Conservation (phyloP, 176 grass and related monocot species). For the Cenchrus purpureus region DNA sequence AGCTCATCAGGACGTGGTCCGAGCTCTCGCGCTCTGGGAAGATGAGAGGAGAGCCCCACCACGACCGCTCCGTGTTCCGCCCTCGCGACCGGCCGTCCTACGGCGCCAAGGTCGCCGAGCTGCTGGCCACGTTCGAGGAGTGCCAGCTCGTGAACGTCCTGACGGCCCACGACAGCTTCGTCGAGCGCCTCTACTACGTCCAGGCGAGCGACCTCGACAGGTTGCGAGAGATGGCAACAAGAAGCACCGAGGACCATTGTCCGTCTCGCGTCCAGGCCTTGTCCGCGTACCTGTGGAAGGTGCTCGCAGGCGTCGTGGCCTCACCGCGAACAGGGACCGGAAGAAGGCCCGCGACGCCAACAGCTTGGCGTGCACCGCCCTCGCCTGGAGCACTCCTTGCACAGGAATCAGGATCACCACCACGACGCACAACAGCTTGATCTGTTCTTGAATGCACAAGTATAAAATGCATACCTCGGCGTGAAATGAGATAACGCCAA, state of each 20-base stretch:
- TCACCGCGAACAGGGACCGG: not conserved
- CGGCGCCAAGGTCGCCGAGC: not conserved
- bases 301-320: constrained; percentile 30
- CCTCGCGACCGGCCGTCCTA: not conserved
- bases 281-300: constrained; percentile 54
- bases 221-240: not conserved
- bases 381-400: too few relatives aligned
- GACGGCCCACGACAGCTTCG: not conserved
- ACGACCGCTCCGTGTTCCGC: not conserved
- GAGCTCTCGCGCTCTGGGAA: not conserved
- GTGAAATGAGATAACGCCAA: too few relatives aligned
- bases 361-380: too few relatives aligned
- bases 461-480: too few relatives aligned
- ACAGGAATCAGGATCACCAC: too few relatives aligned
- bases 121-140: not conserved
- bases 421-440: too few relatives aligned
- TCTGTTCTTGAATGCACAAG: too few relatives aligned
- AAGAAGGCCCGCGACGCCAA: too few relatives aligned
- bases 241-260: not conserved
- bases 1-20: not conserved
- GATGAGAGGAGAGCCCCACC: too few relatives aligned
- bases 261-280: constrained; percentile 36
- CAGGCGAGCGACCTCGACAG: not conserved
- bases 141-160: not conserved
- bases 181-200: constrained; percentile 25